Base-by-base conservation (phyloP, 1,284 basidiomycete genomes). In the Ustilago tritici region DNA sequence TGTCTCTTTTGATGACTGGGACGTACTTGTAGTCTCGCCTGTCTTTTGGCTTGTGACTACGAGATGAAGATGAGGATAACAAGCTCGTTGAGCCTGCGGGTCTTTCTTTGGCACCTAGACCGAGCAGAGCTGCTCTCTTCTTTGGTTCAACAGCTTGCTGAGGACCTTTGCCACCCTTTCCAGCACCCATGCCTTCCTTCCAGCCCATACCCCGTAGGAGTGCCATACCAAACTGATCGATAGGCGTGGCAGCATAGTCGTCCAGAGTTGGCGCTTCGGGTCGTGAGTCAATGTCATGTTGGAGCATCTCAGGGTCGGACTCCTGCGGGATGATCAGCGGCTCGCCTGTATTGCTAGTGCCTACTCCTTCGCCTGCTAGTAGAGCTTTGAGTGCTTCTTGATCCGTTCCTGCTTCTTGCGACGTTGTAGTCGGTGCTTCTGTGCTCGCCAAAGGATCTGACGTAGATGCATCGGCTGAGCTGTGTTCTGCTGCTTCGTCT, bases 161-260 rank as follows among this genome's bases (percentile, higher is more conserved):
- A 4, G 82, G 83, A 2, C 84, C 82, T 47, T 76, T 78, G 8
- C 81, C 76, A 1, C 70, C 67, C 23, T 85, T 81, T 1, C 85
- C 85, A 3, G 92, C 92, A 0, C 92, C 90, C 28, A 89, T 90
- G 0, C 93, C 93, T 58, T 94, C 92, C 67, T 92, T 92, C 94
- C 95, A 98, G 4, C 95, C 96, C 96, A 99, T 98, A 0, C 96
- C 96, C 50, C 95, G 91, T 7, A 98, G 89, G 82, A 99, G 90
- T 6, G 96, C 96, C 6, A 93, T 92, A 11, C 97, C 96, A 79
- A 99, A 99, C 63, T 94, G 93, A 9, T 93, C 92, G 23, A 99
- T 92, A 0, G 96, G 96, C 0, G 98, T 91, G 3, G 94, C 92
- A 35, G 90, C 91, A 85, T 99, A 99, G 87, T 96, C 96, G 0